A percentile compares a stretch with the other conserved stretches of the same genome.
These are phyloP conservation scores for Bruguiera parviflora DNA, from an alignment of 345 rosid genomes.

Conservation along the genomic window DNA sequence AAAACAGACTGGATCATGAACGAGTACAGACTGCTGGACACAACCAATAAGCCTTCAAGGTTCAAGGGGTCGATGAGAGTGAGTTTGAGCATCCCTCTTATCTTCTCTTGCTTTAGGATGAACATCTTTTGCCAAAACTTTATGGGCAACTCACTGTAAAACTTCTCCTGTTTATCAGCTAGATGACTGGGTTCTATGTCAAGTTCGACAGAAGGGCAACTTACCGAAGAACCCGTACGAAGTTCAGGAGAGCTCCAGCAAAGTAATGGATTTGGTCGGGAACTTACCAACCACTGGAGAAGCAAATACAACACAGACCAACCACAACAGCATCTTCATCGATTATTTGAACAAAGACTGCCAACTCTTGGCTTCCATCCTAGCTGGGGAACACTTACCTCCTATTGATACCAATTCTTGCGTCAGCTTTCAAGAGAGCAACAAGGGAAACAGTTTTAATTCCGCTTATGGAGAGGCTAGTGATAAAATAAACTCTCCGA, in stretches of 20 bases:
- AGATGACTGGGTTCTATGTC: conserved; percentile 63
- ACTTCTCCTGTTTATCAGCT: conserved; percentile 24
- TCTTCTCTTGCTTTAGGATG: not conserved
- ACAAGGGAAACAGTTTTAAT: conserved; percentile 10
- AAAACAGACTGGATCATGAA: conserved; percentile 59
- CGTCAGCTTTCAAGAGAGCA: conserved; percentile 22
- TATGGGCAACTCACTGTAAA: not conserved
- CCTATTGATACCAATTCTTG: conserved; percentile 24
- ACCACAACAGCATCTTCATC: conserved; percentile 22
- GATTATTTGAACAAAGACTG: conserved; percentile 42
- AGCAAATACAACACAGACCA: conserved; percentile 6
- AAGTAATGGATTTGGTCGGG: conserved; percentile 6
- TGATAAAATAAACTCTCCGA: conserved; percentile 24
- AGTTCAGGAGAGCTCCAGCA: conserved; percentile 12
- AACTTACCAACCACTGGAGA: conserved; percentile 14
- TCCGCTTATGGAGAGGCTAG: conserved; percentile 3
- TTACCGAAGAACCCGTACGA: conserved; percentile 13
- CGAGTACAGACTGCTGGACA: conserved; percentile 44
- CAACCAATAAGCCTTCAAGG: conserved; percentile 29
- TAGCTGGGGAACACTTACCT: conserved; percentile 31
- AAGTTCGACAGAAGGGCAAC: conserved; percentile 36
- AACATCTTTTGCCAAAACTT: not conserved
- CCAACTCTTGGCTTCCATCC: conserved; percentile 33
- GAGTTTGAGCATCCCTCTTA: conserved; percentile 5
- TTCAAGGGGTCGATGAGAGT: conserved; percentile 69